phyloP scores from a whole-genome alignment of 192 early-diverging fungal species.

The Entomortierella lignicola region DNA sequence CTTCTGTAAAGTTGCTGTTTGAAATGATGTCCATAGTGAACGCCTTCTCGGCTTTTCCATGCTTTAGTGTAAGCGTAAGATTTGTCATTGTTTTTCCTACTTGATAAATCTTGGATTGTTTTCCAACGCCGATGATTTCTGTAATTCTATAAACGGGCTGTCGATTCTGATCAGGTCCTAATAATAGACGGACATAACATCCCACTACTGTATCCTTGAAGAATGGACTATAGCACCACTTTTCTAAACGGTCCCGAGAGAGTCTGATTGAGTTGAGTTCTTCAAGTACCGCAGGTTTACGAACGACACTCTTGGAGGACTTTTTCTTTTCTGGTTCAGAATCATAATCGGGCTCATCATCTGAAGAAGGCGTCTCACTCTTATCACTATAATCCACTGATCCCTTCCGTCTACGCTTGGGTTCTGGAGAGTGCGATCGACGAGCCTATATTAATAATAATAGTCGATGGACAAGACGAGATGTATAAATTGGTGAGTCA shows the following conservation, averaged over 20 bases:
- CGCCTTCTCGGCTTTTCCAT: constrained; percentile 73
- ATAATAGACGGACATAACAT: constrained; percentile 73
- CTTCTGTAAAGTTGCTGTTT: constrained; percentile 73
- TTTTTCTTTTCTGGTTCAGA: constrained; percentile 45
- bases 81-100: constrained; percentile 72
- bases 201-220: constrained; percentile 75
- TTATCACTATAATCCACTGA: constrained; percentile 44
- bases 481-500: too few species aligned
- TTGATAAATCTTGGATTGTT: constrained; percentile 68
- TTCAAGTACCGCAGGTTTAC: constrained; percentile 66
- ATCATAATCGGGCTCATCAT: constrained; percentile 34
- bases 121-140: constrained; percentile 25
- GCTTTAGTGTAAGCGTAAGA: constrained; percentile 71
- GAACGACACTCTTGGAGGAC: constrained; percentile 37
- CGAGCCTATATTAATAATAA: constrained; percentile 19
- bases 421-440: constrained; percentile 43
- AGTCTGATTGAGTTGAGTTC: constrained; percentile 72
- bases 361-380: constrained; percentile 39
- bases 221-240: constrained; percentile 79
- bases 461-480: not conserved
- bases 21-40: constrained; percentile 86
- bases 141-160: constrained; percentile 67
- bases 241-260: constrained; percentile 72
- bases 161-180: constrained; percentile 68
- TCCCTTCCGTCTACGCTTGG: constrained; percentile 46